These are phyloP conservation scores for Rhynchosporium graminicola DNA, from an alignment of 2,329 filamentous ascomycete species.

Conservation along the genomic window DNA sequence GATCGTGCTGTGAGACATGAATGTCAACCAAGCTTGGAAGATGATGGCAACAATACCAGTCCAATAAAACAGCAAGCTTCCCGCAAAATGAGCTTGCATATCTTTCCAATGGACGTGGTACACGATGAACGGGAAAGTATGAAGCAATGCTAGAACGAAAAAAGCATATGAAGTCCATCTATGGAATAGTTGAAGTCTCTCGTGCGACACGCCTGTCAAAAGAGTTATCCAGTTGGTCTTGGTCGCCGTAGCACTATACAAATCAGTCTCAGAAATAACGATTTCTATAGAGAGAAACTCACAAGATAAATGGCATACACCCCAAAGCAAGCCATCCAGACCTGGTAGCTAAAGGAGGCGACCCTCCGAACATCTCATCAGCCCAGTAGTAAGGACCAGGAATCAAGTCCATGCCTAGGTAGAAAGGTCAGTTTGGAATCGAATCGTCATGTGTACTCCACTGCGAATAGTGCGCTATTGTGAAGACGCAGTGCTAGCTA, in stretches of 20 bases:
- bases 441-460: not conserved
- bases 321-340: constrained; percentile 15
- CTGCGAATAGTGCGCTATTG: not conserved
- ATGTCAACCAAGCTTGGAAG: constrained; percentile 15
- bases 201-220: constrained; percentile 15
- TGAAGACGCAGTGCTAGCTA: not conserved
- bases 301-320: constrained; percentile 19
- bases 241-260: constrained; percentile 11
- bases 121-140: constrained; percentile 21
- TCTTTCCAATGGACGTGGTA: constrained; percentile 11
- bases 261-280: not conserved
- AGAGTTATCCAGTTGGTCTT: constrained; percentile 18
- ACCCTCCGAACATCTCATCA: constrained; percentile 9
- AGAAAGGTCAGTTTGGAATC: not conserved
- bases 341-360: constrained; percentile 11
- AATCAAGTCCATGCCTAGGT: constrained; percentile 7
- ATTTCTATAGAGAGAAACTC: not conserved
- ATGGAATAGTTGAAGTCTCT: constrained; percentile 19
- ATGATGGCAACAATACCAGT: constrained; percentile 18
- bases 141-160: constrained; percentile 11
- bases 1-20: constrained; percentile 12
- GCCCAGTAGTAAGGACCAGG: constrained; percentile 14
- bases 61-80: constrained; percentile 12
- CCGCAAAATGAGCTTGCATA: constrained; percentile 11
- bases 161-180: constrained; percentile 14